Percentiles rank a stretch among this genome's conserved stretches.
Evolutionary conservation across 352 stramenopile genomes (phyloP).

Genomic region (Halophytophthora batemanensis): DNA sequence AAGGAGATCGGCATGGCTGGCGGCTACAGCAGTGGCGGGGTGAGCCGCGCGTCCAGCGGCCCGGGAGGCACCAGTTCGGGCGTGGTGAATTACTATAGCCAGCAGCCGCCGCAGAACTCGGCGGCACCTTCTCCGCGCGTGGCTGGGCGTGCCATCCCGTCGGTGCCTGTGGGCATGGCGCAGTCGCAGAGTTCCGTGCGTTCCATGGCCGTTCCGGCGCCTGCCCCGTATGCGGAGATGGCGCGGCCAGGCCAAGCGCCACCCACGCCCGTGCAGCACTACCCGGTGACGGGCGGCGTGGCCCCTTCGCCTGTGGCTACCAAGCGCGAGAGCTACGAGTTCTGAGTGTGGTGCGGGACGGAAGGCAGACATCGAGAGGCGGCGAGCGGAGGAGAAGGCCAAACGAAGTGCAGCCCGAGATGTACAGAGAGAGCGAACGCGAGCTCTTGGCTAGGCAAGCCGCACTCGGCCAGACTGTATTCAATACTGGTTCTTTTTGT

Average conservation of each 20-base stretch:
- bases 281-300: constrained; percentile 16
- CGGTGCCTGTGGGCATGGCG: constrained; percentile 32
- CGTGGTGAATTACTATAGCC: constrained; percentile 53
- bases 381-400: not conserved
- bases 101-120: constrained; percentile 41
- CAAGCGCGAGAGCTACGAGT: constrained; percentile 38
- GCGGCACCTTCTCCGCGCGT: constrained; percentile 39
- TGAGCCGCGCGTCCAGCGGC: constrained; percentile 12
- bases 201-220: constrained; percentile 8
- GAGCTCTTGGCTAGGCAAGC: too few relatives aligned
- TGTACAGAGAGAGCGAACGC: too few relatives aligned
- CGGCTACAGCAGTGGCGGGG: not conserved
- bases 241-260: constrained; percentile 12
- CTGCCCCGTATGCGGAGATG: constrained; percentile 9
- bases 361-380: constrained; percentile 7
- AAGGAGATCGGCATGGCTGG: constrained; percentile 21
- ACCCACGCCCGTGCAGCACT: constrained; percentile 22
- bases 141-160: constrained; percentile 42
- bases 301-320: constrained; percentile 24
- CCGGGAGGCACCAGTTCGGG: constrained; percentile 24
- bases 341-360: too few relatives aligned
- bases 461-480: too few relatives aligned
- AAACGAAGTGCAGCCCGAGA: constrained; percentile 1
- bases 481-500: too few relatives aligned
- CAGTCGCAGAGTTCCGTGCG: constrained; percentile 4